Percentiles rank a stretch among this genome's conserved stretches.
phyloP scores from a whole-genome alignment of 345 rosid genomes.

The Dipteronia dyeriana region DNA sequence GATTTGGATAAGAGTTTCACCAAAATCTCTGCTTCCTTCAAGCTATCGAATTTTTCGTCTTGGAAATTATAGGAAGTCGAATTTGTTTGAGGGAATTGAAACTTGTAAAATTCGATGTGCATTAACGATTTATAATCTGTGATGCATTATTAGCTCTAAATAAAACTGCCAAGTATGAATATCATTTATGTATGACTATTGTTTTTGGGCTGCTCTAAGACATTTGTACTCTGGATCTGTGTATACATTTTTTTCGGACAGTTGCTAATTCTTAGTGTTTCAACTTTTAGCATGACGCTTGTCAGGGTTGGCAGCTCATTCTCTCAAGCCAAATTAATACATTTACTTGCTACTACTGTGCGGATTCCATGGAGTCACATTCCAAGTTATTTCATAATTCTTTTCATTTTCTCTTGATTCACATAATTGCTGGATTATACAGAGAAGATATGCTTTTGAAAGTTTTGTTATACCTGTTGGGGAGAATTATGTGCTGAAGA shows the following conservation, averaged over 20 bases:
- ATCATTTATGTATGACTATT: background rate
- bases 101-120: background rate
- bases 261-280: conserved; percentile 66
- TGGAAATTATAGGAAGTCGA: background rate
- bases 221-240: background rate
- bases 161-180: background rate
- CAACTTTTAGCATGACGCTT: conserved; percentile 78
- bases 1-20: no score
- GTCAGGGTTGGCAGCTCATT: conserved; percentile 69
- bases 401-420: conserved; percentile 17
- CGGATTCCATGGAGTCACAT: background rate
- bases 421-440: conserved; percentile 27
- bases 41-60: background rate
- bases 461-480: conserved; percentile 73
- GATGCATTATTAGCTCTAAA: background rate
- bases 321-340: background rate
- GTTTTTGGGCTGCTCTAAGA: background rate
- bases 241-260: conserved; percentile 19
- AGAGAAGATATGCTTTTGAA: conserved; percentile 93
- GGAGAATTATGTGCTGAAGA: conserved; percentile 83
- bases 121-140: background rate
- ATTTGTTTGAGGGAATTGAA: background rate
- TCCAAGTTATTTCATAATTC: background rate
- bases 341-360: background rate
- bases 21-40: no score